These are phyloP conservation scores for Globisporangium middletonii DNA, from an alignment of 352 stramenopile species.

Conservation along the genomic window DNA sequence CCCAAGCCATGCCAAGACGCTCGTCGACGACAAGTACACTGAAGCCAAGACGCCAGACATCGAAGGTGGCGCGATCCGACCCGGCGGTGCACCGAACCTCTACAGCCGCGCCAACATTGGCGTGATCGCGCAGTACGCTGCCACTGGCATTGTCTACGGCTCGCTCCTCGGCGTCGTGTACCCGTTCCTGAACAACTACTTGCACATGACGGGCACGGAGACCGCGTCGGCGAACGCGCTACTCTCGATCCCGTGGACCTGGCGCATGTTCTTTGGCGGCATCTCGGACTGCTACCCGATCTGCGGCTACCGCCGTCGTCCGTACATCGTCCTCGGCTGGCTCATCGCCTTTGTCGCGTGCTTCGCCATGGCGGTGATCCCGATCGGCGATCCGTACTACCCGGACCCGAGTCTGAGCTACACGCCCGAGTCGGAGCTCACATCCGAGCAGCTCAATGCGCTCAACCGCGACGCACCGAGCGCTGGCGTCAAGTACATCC, in stretches of 20 bases:
- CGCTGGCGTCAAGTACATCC: no score
- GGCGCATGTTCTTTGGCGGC: conserved; percentile 53
- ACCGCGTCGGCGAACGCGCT: conserved; percentile 18
- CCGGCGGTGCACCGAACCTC: no score
- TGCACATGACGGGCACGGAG: conserved; percentile 16
- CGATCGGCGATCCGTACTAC: conserved; percentile 11
- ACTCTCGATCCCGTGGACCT: conserved; percentile 42
- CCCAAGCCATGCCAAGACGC: no score
- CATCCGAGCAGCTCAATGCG: no score
- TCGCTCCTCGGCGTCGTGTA: conserved; percentile 11
- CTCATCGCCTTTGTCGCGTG: conserved; percentile 8
- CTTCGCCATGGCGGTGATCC: not conserved
- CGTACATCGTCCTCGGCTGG: conserved; percentile 38
- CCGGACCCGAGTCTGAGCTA: conserved; percentile 1
- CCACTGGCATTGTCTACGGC: conserved; percentile 20
- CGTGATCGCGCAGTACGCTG: conserved; percentile 14
- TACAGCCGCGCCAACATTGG: no score
- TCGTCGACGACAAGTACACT: no score
- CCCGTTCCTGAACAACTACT: conserved; percentile 16
- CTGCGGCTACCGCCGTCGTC: conserved; percentile 27
- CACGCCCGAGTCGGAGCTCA: no score
- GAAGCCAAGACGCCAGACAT: no score
- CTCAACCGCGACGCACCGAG: no score
- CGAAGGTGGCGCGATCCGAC: no score
- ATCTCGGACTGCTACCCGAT: conserved; percentile 30